phyloP scores from a whole-genome alignment of 2,329 filamentous ascomycete species.

The Monilinia laxa region DNA sequence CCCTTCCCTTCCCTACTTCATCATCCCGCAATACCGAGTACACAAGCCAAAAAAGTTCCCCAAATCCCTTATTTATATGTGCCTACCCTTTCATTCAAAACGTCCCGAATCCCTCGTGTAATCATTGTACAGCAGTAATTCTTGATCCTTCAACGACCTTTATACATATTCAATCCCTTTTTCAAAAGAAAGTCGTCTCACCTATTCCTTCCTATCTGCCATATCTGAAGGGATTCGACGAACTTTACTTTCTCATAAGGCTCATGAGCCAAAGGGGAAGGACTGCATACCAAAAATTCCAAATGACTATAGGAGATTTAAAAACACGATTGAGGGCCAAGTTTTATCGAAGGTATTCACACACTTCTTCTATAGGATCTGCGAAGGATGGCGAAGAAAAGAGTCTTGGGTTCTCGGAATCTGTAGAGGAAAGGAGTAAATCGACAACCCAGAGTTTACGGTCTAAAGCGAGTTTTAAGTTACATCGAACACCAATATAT shows the following conservation, averaged over 20 bases:
- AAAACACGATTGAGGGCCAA: constrained; percentile 23
- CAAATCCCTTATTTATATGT: background rate
- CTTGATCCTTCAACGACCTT: constrained; percentile 10
- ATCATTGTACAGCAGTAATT: constrained; percentile 6
- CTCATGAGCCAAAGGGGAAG: constrained; percentile 3
- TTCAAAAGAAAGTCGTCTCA: background rate
- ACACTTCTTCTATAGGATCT: constrained; percentile 8
- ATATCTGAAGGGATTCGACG: background rate
- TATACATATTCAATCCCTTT: background rate
- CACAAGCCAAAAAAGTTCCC: background rate
- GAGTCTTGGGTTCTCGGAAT: background rate
- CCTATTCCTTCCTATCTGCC: background rate
- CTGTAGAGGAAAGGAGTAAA: constrained; percentile 1
- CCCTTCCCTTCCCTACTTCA: background rate
- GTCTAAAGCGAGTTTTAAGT: constrained; percentile 11
- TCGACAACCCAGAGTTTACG: constrained; percentile 14
- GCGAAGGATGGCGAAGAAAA: constrained; percentile 4
- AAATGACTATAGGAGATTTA: constrained; percentile 23
- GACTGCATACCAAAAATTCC: background rate
- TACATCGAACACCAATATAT: constrained; percentile 12
- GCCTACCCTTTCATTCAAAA: constrained; percentile 1
- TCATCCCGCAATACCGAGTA: background rate
- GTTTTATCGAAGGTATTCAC: constrained; percentile 23
- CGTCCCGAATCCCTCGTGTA: constrained; percentile 13
- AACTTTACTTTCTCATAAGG: background rate